Base-by-base conservation (phyloP, 2,329 filamentous ascomycete genomes). In the Trichoderma sp. region DNA sequence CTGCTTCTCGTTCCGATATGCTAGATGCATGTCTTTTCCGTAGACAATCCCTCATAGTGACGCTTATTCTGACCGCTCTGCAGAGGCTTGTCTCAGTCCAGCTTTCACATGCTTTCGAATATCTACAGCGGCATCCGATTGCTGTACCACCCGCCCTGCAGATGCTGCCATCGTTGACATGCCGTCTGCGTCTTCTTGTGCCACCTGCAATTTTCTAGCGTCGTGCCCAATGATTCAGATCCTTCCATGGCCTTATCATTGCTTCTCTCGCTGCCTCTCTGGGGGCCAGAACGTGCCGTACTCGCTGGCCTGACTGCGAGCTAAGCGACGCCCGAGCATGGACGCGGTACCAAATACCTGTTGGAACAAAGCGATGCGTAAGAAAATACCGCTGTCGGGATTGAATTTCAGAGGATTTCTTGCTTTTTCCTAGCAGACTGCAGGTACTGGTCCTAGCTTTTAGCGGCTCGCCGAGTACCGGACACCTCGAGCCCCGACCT, bases 31-130 rank as follows among this genome's bases (percentile, higher is more conserved):
- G n/a, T n/a, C n/a, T 10, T n/a, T 4, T 4, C 10, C 16, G 8
- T 46, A n/a, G 18, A n/a, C 18, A 46, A 18, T 21, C n/a, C 43
- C 43, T n/a, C n/a, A 21, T 21, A 21, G 43, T n/a, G 43, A 34
- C 32, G 32, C 30, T 32, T 18, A 5, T 14, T 3, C 43, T 18
- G 6, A 13, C 18, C 18, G 43, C 43, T 46, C 39, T n/a, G 43
- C 2, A 14, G 16, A 46, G 30, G 11, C 43, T 21, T 7, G 16
- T 60, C 16, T 39, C 6, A 24, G 34, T 6, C 28, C 6, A 24
- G 26, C 46, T 64, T 43, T 65, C 61, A 65, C 61, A 65, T 65
- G 51, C 61, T 56, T 21, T 13, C 24, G 11, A 55, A 32, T 24
- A 55, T 30, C 54, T 18, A 30, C 32, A 34, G 32, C 11, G 10